A percentile compares a stretch with the other conserved stretches of the same genome.
Conservation (phyloP, 805 yeast genomes). For the Barnettozyma vustinii region DNA sequence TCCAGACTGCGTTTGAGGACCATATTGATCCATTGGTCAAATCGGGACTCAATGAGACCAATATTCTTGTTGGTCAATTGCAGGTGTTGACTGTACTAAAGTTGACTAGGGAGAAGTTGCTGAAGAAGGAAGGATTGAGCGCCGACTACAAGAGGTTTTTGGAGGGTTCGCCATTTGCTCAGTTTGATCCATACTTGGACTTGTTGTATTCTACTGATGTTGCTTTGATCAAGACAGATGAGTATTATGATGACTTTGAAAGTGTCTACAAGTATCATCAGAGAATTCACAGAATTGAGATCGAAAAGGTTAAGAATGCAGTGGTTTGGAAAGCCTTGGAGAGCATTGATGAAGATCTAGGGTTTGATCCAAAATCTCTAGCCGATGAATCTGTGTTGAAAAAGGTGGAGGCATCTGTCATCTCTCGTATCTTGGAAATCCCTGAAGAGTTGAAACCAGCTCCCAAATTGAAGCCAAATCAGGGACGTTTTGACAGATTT, state of each 20-base stretch:
- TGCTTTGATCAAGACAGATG: conserved; percentile 19
- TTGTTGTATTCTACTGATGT: conserved; percentile 31
- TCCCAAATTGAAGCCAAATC: neutral
- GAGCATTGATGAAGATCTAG: conserved; percentile 25
- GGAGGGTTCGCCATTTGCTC: conserved; percentile 20
- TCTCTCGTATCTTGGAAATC: conserved; percentile 60
- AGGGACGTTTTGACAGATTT: conserved; percentile 6
- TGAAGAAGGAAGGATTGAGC: neutral
- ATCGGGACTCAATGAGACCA: conserved; percentile 23
- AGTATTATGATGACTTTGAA: conserved; percentile 25
- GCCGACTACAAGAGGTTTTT: conserved; percentile 9
- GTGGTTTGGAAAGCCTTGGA: conserved; percentile 19
- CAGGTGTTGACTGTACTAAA: conserved; percentile 19
- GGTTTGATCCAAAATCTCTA: conserved; percentile 4
- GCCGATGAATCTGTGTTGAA: conserved; percentile 13
- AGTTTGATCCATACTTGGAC: conserved; percentile 28
- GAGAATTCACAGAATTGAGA: conserved; percentile 16
- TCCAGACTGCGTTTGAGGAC: conserved; percentile 13
- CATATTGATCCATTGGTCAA: conserved; percentile 21
- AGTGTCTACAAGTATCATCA: conserved; percentile 18
- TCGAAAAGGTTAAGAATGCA: conserved; percentile 16
- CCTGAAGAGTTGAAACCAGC: conserved; percentile 34
- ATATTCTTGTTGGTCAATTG: conserved; percentile 24
- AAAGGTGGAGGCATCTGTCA: conserved; percentile 39
- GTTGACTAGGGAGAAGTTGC: conserved; percentile 9